These are phyloP conservation scores for Daldinia loculata DNA, from an alignment of 495 filamentous ascomycete genomes.

Conservation along the genomic window DNA sequence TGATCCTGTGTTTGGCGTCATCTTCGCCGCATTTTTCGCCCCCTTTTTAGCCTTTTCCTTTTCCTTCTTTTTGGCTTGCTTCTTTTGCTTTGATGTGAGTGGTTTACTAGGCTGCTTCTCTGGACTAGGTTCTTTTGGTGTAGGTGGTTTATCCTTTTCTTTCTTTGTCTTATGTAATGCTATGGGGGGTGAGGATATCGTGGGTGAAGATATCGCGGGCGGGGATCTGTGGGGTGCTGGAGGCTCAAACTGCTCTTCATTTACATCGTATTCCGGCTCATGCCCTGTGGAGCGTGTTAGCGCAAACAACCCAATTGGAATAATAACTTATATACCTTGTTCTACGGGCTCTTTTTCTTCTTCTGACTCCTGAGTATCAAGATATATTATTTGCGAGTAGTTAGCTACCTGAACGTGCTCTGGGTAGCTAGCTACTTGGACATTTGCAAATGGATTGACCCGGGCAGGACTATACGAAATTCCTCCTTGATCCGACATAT, in stretches of 20 bases:
- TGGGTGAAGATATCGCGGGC: conserved; percentile 5
- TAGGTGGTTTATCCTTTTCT: conserved; percentile 15
- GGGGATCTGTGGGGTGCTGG: background rate
- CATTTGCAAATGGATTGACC: conserved; percentile 46
- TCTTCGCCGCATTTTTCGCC: conserved; percentile 31
- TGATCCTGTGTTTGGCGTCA: conserved; percentile 44
- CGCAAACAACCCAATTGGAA: conserved; percentile 8
- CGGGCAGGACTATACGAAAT: conserved; percentile 53
- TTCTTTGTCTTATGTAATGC: conserved; percentile 38
- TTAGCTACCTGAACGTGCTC: conserved; percentile 52
- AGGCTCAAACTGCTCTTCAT: conserved; percentile 22
- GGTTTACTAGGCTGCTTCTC: conserved; percentile 6
- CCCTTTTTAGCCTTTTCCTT: conserved; percentile 34
- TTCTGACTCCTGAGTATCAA: conserved; percentile 46
- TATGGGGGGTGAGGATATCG: conserved; percentile 8
- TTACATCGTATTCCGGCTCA: conserved; percentile 14
- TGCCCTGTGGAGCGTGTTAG: conserved; percentile 25
- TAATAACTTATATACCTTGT: conserved; percentile 38
- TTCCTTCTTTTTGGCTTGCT: conserved; percentile 29
- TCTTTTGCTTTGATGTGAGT: conserved; percentile 24
- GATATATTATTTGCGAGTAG: conserved; percentile 51
- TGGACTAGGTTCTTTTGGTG: conserved; percentile 17
- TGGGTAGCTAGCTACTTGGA: conserved; percentile 54
- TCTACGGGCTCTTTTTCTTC: conserved; percentile 49
- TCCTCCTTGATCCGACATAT: conserved; percentile 42